Base-by-base conservation (phyloP, 257 asterid species). In the Petrea volubilis region DNA sequence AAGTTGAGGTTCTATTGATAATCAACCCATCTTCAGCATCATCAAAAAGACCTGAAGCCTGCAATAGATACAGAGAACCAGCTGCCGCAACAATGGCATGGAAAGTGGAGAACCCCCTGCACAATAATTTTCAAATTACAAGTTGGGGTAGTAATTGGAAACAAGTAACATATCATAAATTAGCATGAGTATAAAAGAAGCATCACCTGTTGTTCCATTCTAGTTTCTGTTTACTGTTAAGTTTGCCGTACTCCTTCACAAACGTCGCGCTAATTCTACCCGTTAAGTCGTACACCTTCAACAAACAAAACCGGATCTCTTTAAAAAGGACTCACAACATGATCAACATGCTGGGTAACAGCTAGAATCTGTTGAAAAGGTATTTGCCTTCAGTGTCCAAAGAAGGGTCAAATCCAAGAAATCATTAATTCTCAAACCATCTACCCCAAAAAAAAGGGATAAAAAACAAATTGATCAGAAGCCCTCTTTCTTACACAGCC, bases 91-190 rank as follows among this genome's bases (percentile, higher is more conserved):
- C 68, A 51, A 93, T 64, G 21, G 98, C 96, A 40, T 93, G 98
- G 82, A 91, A 85, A 62, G 96, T 89, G 67, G 98, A 93, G 82
- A 93, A 89, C 5, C 98, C 97, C 79, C 98, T 93, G 85, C 29
- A 61, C 20, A 61, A 57, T 25, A 69, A 64, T 6, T 34, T 15
- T 41, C 50, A 71, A 62, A 40, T n/a, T 24, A 51, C 62, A 61
- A 55, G 65, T 27, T 15, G 40, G 20, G 49, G 15, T 20, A 18
- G 65, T 21, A 59, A 34, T 21, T 28, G 43, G 12, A 28, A 61
- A 20, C 8, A 27, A 18, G 34, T 50, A 68, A 52, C 43, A 53
- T 33, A 50, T 21, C 15, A 40, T 28, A 65, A 63, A 29, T 21
- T 47, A 38, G 60, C 60, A 46, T 33, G 38, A 41, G 18, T n/a